Evolutionary conservation across 2,329 filamentous ascomycete species (phyloP).

Genomic region (Diaporthe ampelina): DNA sequence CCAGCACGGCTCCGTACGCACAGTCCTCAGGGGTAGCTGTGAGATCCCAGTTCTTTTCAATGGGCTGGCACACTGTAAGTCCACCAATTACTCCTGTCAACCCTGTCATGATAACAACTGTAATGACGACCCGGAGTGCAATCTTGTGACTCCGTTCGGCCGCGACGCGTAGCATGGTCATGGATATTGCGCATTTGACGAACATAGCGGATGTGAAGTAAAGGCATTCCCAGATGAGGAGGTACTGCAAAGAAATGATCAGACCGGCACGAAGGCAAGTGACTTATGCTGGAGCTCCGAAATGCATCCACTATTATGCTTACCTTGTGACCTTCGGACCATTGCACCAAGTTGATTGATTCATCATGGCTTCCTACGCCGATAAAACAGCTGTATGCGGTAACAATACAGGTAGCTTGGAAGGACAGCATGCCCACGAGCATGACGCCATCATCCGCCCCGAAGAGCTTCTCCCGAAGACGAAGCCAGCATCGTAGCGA

Average conservation of each 20-base stretch:
- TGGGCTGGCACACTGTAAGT: constrained; percentile 4
- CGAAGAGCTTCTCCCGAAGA: constrained; percentile 14
- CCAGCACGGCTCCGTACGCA: not conserved
- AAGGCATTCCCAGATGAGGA: constrained; percentile 10
- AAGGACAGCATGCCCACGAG: not conserved
- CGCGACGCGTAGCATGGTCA: constrained; percentile 7
- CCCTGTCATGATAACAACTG: not conserved
- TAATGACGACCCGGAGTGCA: not conserved
- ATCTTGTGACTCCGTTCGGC: not conserved
- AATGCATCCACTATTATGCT: not conserved
- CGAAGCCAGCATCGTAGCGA: constrained; percentile 25
- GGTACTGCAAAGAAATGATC: not conserved
- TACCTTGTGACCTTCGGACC: constrained; percentile 12
- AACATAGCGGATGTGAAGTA: constrained; percentile 14
- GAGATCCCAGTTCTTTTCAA: constrained; percentile 16
- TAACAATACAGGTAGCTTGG: not conserved
- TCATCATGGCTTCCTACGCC: not conserved
- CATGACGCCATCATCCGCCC: not conserved
- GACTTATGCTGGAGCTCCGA: not conserved
- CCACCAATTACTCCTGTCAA: not conserved
- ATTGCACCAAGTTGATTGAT: not conserved
- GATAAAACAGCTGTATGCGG: constrained; percentile 9
- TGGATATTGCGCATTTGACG: constrained; percentile 6
- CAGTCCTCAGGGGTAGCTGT: not conserved
- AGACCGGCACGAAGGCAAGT: too few relatives aligned